Evolutionary conservation across 176 grass and related monocot genomes (phyloP).

Genomic region (Aegilops longissima): DNA sequence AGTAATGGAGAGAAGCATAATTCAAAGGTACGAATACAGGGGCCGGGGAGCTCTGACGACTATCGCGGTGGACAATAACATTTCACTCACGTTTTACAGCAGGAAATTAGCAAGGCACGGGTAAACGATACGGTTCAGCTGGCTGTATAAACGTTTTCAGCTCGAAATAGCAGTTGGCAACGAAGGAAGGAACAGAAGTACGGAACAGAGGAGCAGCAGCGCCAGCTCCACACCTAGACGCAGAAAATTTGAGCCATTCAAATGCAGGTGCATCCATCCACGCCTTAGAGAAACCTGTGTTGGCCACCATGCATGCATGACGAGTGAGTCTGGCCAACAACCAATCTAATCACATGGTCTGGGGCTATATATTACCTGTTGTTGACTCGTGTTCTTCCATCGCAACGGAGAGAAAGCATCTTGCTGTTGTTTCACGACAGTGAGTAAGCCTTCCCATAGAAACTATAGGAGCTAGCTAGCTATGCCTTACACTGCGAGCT

Average conservation of each 20-base stretch:
- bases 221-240: not conserved
- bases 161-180: not conserved
- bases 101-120: too few relatives aligned
- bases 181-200: not conserved
- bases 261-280: not conserved
- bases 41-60: too few relatives aligned
- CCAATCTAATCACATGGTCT: too few relatives aligned
- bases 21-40: too few relatives aligned
- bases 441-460: not conserved
- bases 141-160: not conserved
- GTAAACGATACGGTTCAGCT: not conserved
- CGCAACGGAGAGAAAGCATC: not conserved
- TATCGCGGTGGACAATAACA: too few relatives aligned
- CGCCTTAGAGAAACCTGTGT: too few relatives aligned
- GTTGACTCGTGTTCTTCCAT: not conserved
- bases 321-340: too few relatives aligned
- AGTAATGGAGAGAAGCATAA: too few relatives aligned
- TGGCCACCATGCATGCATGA: too few relatives aligned
- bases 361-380: not conserved
- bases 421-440: not conserved
- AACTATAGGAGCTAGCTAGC: not conserved
- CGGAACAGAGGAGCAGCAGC: not conserved
- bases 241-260: not conserved
- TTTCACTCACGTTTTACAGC: too few relatives aligned
- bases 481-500: constrained; percentile 8